A percentile compares a stretch with the other conserved stretches of the same genome.
Conservation (phyloP, 495 filamentous ascomycete genomes). For the Echria macrotheca region DNA sequence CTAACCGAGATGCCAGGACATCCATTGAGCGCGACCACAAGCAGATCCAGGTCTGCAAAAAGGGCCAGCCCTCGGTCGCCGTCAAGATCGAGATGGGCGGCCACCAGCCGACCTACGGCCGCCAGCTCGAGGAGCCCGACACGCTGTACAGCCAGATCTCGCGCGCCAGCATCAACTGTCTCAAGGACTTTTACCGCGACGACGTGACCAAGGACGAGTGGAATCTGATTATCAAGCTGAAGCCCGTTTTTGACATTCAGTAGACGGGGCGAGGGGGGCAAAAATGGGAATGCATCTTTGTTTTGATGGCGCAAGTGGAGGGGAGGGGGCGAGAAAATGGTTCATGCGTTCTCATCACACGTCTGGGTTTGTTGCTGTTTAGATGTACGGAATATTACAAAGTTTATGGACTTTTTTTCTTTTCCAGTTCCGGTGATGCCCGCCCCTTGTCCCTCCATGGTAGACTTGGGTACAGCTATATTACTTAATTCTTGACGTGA, state of each 20-base stretch:
- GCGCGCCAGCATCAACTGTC: conserved; percentile 79
- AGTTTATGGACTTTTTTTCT: too few species aligned
- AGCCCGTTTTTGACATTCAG: conserved; percentile 82
- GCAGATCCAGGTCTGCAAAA: conserved; percentile 82
- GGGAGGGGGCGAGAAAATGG: too few species aligned
- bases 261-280: conserved; percentile 11
- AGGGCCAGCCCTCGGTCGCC: conserved; percentile 91
- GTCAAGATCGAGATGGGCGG: conserved; percentile 93
- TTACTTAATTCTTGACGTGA: too few species aligned
- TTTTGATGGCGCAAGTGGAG: too few species aligned
- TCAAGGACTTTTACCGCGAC: conserved; percentile 91
- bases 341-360: too few species aligned
- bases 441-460: too few species aligned
- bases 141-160: conserved; percentile 81
- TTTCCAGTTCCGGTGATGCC: too few species aligned
- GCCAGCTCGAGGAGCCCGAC: conserved; percentile 93
- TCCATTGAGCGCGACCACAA: conserved; percentile 98
- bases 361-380: too few species aligned
- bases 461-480: too few species aligned
- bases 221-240: conserved; percentile 85
- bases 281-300: too few species aligned
- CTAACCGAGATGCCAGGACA: conserved; percentile 45
- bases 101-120: conserved; percentile 92
- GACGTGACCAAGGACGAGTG: conserved; percentile 95
- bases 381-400: too few species aligned